Evolutionary conservation across 768 basidiomycete genomes (phyloP), one percentile per base, ranked within the genome.

Genomic region (Suillus placidus): DNA sequence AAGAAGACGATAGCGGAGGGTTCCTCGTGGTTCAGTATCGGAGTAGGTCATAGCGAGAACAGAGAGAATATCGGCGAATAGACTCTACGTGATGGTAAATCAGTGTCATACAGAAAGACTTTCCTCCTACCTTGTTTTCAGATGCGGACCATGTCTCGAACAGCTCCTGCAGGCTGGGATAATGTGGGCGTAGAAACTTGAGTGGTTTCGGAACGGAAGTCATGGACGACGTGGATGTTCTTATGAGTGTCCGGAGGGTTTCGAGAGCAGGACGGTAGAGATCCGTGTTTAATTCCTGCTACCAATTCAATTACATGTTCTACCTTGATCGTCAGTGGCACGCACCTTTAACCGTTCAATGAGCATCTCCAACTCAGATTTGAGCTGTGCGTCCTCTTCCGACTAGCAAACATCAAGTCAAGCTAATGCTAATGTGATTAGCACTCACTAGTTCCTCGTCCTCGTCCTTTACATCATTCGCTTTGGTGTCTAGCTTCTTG

Each of bases 11-110:
- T 97, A 99, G 68, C 89, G 88, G 35, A 99, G 88, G 3, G 97
- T 99, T 64, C 97, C 97, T 58, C 97, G 90, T 47, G 95, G 94
- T 80, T 97, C 90, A 20, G 94, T 96, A 79, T 99, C 97, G 10
- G 96, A 98, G 76, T 99, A 99, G 8, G 97, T 99, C 97, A 99
- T 99, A 8, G 97, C 97, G 54, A 99, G 89, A 7, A 98, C 97
- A 45, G 97, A 98, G 34, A 99, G 85, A 66, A 99, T 98, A 72
- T 98, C 96, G 32, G 95, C 95, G 74, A 99, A 96, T 51, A 97
- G 86, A 70, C 92, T 91, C 95, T 97, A 75, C 4, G 65, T 30
- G 43, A 57, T 57, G 7, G 47, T 65, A 9, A 69, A 65, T 52
- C 42, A 37, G 6, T 9, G 51, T 30, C 6, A 40, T 55, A 34